Base-by-base conservation (phyloP, 202 grass and related monocot species). In the Eragrostis tef region DNA sequence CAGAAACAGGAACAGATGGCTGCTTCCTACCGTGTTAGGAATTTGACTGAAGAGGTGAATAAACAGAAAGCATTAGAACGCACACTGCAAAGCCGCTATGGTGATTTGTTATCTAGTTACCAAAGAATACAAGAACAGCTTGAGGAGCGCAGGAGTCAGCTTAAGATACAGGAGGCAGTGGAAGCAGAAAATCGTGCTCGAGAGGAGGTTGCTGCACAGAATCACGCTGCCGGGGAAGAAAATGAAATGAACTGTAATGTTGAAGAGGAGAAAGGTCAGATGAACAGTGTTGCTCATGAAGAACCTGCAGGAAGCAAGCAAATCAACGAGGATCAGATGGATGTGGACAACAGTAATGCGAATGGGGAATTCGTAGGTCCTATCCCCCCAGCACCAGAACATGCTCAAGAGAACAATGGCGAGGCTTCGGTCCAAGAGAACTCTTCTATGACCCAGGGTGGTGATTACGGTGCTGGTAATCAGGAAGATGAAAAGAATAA, bases 1-100 rank as follows among this genome's bases (percentile, higher is more conserved):
- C 90, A 94, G 71, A 98, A 98, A 66, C 94, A 98, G 71, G 94
- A 94, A 80, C 67, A 82, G 5, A 77, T 94, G 49, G 94, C 94
- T 45, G 88, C 90, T 54, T 73, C 92, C 11, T 93, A 79, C 20
- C 86, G 92, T 27, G 56, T 91, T 12, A 82, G 71, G 71, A 83
- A 94, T 74, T 89, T 91, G 46, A 69, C 82, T 11, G 92, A 94
- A 60, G 90, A 93, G 88, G 92, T 98, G 64, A 89, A 85, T 79
- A 93, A 89, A 60, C 94, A 94, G 79, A 98, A 94, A 84, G 78
- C 85, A n/a, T 67, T 93, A 78, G 94, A 98, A 68, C 54, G 63
- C 14, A 87, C 24, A 74, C 79, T 94, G 16, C 92, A 98, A 67
- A 75, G 64, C 63, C 76, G 79, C 26, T 94, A 93, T 36, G 94